These are phyloP conservation scores for Podochytrium sp. DNA, from an alignment of 192 early-diverging fungal species.

Conservation along the genomic window DNA sequence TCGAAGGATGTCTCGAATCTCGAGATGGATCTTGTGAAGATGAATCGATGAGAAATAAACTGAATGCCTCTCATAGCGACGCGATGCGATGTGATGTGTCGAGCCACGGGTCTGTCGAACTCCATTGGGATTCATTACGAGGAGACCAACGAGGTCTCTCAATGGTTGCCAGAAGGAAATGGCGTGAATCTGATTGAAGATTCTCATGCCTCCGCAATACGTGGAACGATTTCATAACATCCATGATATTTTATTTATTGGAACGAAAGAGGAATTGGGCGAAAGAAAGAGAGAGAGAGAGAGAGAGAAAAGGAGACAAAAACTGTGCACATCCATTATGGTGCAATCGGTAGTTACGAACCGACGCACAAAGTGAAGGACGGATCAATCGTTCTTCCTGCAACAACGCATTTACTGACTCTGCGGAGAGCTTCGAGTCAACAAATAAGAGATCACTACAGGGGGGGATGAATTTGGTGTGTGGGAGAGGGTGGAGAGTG, in stretches of 20 bases:
- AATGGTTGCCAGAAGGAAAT: too few species aligned
- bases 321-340: neutral
- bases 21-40: slow-evolving; percentile 1
- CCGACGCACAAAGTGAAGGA: neutral
- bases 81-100: neutral
- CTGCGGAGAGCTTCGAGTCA: too few species aligned
- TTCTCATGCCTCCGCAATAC: too few species aligned
- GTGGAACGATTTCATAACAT: neutral
- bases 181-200: too few species aligned
- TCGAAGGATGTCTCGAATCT: neutral
- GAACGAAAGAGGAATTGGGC: neutral
- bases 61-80: neutral
- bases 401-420: too few species aligned
- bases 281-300: neutral
- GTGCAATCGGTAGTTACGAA: neutral
- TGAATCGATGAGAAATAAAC: neutral
- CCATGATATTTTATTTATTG: neutral
- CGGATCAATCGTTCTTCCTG: slow-evolving; percentile 6
- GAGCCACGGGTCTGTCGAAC: too few species aligned
- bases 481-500: too few species aligned
- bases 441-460: too few species aligned
- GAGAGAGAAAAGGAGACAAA: neutral
- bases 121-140: too few species aligned
- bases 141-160: too few species aligned
- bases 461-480: too few species aligned